Evolutionary conservation across 225 moss, liverwort and hornwort genomes (phyloP).

Genomic region (Asterella californica): DNA sequence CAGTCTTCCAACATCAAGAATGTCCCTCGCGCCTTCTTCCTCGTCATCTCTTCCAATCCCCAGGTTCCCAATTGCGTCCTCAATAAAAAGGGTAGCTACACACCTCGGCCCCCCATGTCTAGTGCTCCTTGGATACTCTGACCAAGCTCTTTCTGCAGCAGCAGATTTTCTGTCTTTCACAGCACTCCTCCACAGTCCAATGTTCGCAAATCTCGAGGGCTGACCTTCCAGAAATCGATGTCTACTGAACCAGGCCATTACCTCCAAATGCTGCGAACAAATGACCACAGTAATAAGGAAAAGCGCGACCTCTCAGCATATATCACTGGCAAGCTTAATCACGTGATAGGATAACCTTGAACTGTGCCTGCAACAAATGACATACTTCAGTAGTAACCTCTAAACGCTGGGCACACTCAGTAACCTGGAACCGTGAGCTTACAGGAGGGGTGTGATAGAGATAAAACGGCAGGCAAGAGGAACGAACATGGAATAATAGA

Average conservation of each 20-base stretch:
- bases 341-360: background rate
- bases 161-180: conserved; percentile 73
- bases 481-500: background rate
- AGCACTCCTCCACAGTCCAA: conserved; percentile 63
- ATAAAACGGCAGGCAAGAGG: background rate
- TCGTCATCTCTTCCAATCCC: conserved; percentile 58
- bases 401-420: no score
- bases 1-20: conserved; percentile 60
- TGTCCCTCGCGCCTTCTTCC: conserved; percentile 60
- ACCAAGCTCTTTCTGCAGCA: conserved; percentile 76
- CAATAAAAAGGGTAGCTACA: conserved; percentile 77
- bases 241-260: conserved; percentile 93
- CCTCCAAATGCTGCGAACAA: conserved; percentile 79
- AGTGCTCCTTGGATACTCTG: conserved; percentile 49
- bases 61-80: conserved; percentile 85
- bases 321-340: background rate
- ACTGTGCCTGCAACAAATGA: no score
- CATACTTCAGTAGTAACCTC: no score
- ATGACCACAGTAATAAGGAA: background rate
- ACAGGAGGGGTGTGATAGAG: background rate
- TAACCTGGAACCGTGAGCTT: background rate
- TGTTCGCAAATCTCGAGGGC: conserved; percentile 60
- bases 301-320: background rate
- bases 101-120: conserved; percentile 56
- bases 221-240: conserved; percentile 69